Evolutionary conservation across 2,329 filamentous ascomycete species (phyloP).

Genomic region (Fusarium sp.): DNA sequence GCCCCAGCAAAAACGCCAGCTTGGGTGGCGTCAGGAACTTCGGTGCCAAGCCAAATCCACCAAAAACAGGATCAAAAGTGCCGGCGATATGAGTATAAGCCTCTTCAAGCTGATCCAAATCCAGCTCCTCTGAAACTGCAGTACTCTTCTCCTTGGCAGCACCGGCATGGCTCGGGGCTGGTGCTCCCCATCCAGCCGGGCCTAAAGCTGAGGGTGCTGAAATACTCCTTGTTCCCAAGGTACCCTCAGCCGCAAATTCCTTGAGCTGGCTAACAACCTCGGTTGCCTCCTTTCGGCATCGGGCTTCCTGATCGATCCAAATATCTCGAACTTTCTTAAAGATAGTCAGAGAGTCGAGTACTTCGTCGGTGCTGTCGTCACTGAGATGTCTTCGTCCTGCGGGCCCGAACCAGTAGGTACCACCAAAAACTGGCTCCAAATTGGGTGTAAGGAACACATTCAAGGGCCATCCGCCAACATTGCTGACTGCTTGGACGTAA

Average conservation of each 20-base stretch:
- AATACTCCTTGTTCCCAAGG: slow-evolving; percentile 60
- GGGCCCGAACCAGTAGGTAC: slow-evolving; percentile 93
- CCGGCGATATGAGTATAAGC: slow-evolving; percentile 82
- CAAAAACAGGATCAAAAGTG: slow-evolving; percentile 81
- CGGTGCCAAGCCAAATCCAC: slow-evolving; percentile 82
- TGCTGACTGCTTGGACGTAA: slow-evolving; percentile 93
- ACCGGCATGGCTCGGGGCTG: slow-evolving; percentile 41
- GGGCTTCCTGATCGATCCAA: slow-evolving; percentile 86
- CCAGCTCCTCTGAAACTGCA: slow-evolving; percentile 72
- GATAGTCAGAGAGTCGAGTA: slow-evolving; percentile 84
- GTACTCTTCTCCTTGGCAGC: slow-evolving; percentile 34
- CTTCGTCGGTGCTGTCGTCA: slow-evolving; percentile 60
- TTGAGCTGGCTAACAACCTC: slow-evolving; percentile 83
- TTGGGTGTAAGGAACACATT: slow-evolving; percentile 97
- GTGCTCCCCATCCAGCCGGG: slow-evolving; percentile 45
- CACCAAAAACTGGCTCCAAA: slow-evolving; percentile 92
- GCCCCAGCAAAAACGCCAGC: slow-evolving; percentile 80
- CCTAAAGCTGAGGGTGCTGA: slow-evolving; percentile 42
- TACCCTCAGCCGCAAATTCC: slow-evolving; percentile 90
- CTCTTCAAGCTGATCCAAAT: slow-evolving; percentile 91
- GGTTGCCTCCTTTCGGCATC: slow-evolving; percentile 83
- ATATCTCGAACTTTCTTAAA: slow-evolving; percentile 77
- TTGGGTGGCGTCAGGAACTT: slow-evolving; percentile 94
- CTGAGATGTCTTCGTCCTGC: slow-evolving; percentile 57
- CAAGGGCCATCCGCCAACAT: slow-evolving; percentile 90